phyloP scores from a whole-genome alignment of 495 filamentous ascomycete genomes.

The Xylaria bambusicola region DNA sequence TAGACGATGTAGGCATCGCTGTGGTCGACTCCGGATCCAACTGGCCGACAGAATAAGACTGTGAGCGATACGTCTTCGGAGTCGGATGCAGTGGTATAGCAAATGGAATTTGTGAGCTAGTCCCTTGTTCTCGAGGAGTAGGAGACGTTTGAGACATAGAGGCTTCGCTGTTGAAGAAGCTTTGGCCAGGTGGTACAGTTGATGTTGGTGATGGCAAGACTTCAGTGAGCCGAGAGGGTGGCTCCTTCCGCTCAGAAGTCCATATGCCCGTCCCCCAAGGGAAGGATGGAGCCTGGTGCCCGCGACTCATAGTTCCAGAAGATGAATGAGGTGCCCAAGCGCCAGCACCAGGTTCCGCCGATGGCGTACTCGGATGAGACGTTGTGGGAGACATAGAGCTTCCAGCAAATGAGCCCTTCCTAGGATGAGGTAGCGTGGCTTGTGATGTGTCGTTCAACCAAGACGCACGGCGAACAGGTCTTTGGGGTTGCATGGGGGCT shows the following conservation, averaged over 20 bases:
- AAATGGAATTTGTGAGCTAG: constrained; percentile 75
- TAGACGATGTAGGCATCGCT: constrained; percentile 42
- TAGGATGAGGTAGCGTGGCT: constrained; percentile 39
- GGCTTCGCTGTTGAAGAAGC: constrained; percentile 47
- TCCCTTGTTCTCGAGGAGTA: constrained; percentile 42
- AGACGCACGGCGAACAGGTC: constrained; percentile 58
- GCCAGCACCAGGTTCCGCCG: constrained; percentile 57
- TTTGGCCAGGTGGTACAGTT: constrained; percentile 50
- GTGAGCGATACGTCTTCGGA: constrained; percentile 88
- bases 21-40: constrained; percentile 69
- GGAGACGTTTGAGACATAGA: constrained; percentile 45
- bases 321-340: constrained; percentile 60
- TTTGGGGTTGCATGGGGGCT: constrained; percentile 46
- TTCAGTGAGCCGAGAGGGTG: constrained; percentile 70
- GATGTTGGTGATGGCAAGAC: constrained; percentile 77
- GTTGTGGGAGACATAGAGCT: constrained; percentile 72
- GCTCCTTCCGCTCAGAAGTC: constrained; percentile 76
- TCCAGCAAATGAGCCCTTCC: constrained; percentile 64
- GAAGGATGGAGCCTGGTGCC: constrained; percentile 59
- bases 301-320: constrained; percentile 55
- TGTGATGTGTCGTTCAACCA: constrained; percentile 63
- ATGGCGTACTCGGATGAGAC: constrained; percentile 74
- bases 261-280: constrained; percentile 77
- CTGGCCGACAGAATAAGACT: constrained; percentile 96
- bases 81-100: constrained; percentile 89